Conservation (phyloP, 2,329 filamentous ascomycete genomes). For the Epichloe sylvatica region DNA sequence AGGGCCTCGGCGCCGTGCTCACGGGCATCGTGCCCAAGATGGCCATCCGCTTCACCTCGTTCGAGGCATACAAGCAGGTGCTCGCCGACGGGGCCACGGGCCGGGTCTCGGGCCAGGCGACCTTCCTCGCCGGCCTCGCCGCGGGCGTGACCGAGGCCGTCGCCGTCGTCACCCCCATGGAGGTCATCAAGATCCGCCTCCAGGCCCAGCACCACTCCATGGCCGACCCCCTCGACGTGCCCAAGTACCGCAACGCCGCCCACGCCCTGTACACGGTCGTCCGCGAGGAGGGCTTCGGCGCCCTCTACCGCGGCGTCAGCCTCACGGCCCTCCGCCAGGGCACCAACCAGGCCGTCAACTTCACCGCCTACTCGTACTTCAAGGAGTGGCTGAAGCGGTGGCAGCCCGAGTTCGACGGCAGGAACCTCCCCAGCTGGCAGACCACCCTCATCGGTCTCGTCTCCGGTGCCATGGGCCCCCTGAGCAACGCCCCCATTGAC, state of each 20-base stretch:
- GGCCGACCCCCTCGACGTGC: conserved; percentile 83
- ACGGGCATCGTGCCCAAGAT: conserved; percentile 98
- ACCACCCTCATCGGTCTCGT: conserved; percentile 85
- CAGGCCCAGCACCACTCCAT: conserved; percentile 97
- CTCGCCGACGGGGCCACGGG: conserved; percentile 58
- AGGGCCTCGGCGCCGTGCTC: conserved; percentile 90
- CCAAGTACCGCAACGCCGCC: conserved; percentile 93
- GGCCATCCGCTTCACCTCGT: conserved; percentile 97
- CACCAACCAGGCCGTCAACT: conserved; percentile 96
- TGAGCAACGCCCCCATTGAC: conserved; percentile 95
- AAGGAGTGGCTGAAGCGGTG: conserved; percentile 61
- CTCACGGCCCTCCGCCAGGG: conserved; percentile 89
- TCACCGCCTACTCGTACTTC: conserved; percentile 93
- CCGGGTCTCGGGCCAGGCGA: conserved; percentile 53
- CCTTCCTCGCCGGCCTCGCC: conserved; percentile 64
- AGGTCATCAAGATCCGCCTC: conserved; percentile 96
- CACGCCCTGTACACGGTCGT: conserved; percentile 74
- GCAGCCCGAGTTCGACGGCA: conserved; percentile 54
- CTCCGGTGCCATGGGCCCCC: conserved; percentile 77
- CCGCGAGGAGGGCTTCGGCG: conserved; percentile 75
- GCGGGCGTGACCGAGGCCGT: conserved; percentile 96
- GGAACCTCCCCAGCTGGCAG: conserved; percentile 69
- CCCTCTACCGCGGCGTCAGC: conserved; percentile 84
- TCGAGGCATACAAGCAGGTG: conserved; percentile 84
- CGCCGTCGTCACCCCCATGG: conserved; percentile 93